Evolutionary conservation across 1,139 yeast species (phyloP), one percentile per base, ranked within the genome.

Genomic region (Meyerozyma elateridarum): DNA sequence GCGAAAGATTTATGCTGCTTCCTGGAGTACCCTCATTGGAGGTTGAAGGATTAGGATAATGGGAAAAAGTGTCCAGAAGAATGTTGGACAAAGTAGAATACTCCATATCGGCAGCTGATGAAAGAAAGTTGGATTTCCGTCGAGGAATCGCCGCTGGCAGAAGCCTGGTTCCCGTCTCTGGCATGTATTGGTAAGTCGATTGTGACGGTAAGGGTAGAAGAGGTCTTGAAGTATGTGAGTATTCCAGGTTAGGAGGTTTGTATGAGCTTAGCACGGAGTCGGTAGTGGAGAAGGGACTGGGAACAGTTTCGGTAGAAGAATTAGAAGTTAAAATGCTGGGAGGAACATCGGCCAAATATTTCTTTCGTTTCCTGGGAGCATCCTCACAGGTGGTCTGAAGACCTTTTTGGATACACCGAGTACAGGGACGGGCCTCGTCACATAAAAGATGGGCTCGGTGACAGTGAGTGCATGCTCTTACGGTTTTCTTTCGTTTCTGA

Each of bases 401-500:
- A 0, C 91, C 91, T 44, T 88, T 65, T 28, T 67, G 70, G 6
- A 81, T 55, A 56, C 98, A 91, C 32, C 96, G 59, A 35, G 70
- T 70, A 49, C 98, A 91, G 0, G 98, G 98, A 31, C 98, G 51
- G 14, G 59, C 51, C 15, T 78, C 70, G 45, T 85, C 95, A 53
- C 96, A 88, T 0, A 96, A 83, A 68, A 87, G 76, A 54, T 88
- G 96, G 2, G 93, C 82, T 46, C 77, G 72, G 40, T 87, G 87
- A 51, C 96, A 88, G 56, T 85, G 91, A 28, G 76, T 74, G 48
- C 96, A 88, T 9, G 96, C 96, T 37, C 93, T 64, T 6, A 79
- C 67, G 0, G 89, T 87, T 52, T 85, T 85, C 48, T 54, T 61
- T 28, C 73, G 53, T 46, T 57, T 64, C 64, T 61, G 18, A 7